Conservation (phyloP, 2,329 filamentous ascomycete genomes). For the Botrytis galanthina region DNA sequence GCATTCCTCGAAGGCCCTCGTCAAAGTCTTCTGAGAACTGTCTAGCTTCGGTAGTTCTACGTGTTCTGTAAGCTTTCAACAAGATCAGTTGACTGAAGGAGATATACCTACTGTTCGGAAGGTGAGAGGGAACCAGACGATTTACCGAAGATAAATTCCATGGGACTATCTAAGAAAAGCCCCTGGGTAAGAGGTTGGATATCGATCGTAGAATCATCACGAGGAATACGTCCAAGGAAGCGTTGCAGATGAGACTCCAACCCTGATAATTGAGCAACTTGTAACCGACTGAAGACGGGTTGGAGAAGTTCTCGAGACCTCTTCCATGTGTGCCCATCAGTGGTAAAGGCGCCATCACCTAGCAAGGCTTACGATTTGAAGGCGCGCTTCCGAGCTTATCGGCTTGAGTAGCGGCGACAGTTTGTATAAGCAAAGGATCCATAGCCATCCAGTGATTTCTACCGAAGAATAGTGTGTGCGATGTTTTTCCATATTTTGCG, state of each 20-base stretch:
- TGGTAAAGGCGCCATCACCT: conserved; percentile 55
- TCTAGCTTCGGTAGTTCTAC: conserved; percentile 6
- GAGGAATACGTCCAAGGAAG: conserved; percentile 56
- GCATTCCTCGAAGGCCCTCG: conserved; percentile 22
- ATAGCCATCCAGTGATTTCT: conserved; percentile 39
- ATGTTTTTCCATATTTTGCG: conserved; percentile 22
- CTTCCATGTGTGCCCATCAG: conserved; percentile 51
- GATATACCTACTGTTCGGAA: not conserved
- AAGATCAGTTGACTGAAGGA: not conserved
- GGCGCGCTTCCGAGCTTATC: conserved; percentile 50
- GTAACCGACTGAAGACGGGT: conserved; percentile 50
- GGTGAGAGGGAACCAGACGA: conserved; percentile 36
- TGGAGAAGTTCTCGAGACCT: conserved; percentile 49
- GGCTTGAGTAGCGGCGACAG: conserved; percentile 54
- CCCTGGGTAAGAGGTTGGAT: conserved; percentile 61
- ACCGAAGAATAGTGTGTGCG: conserved; percentile 18
- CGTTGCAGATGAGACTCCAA: conserved; percentile 59
- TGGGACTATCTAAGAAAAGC: conserved; percentile 57
- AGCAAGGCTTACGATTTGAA: conserved; percentile 47
- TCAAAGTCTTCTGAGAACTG: conserved; percentile 20
- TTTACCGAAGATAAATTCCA: conserved; percentile 26
- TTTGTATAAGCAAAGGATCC: conserved; percentile 55
- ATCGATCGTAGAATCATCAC: conserved; percentile 53
- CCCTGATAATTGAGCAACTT: conserved; percentile 49
- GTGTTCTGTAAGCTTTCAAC: not conserved